These are phyloP conservation scores for Pseudogymnoascus sp. DNA, from an alignment of 2,329 filamentous ascomycete genomes.

Conservation along the genomic window DNA sequence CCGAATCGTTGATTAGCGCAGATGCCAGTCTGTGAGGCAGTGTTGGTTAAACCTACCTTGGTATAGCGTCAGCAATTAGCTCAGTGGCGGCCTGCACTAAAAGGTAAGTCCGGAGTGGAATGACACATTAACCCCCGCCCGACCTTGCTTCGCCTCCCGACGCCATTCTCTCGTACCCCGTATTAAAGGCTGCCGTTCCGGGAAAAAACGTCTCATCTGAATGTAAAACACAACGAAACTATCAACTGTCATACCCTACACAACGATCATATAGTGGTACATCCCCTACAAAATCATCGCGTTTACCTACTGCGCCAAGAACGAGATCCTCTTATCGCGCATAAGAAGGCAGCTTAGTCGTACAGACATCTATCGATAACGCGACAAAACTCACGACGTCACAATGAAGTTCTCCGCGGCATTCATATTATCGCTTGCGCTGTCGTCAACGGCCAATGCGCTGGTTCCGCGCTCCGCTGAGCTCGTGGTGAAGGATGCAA, in stretches of 20 bases:
- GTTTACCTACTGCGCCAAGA: not conserved
- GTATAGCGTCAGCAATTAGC: not conserved
- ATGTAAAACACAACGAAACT: not conserved
- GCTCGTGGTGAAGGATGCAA: not conserved
- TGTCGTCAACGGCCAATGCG: not conserved
- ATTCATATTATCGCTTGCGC: conserved; percentile 1
- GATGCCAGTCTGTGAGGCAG: not conserved
- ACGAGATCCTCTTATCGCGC: not conserved
- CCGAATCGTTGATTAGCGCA: not conserved
- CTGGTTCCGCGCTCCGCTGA: not conserved
- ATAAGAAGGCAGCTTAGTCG: not conserved
- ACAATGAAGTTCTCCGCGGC: conserved; percentile 7
- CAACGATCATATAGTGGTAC: not conserved
- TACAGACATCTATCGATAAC: not conserved
- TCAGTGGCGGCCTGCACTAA: no score
- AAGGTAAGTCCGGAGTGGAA: not conserved
- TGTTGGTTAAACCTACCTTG: not conserved
- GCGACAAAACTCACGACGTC: not conserved
- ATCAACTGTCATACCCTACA: not conserved
- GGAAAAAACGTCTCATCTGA: not conserved
- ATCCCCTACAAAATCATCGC: not conserved
- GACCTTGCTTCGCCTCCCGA: not conserved
- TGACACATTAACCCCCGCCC: not conserved
- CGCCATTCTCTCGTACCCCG: not conserved
- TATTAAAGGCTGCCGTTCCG: not conserved